phyloP scores from a whole-genome alignment of 345 rosid species.

The Eucalyptus coolabah region DNA sequence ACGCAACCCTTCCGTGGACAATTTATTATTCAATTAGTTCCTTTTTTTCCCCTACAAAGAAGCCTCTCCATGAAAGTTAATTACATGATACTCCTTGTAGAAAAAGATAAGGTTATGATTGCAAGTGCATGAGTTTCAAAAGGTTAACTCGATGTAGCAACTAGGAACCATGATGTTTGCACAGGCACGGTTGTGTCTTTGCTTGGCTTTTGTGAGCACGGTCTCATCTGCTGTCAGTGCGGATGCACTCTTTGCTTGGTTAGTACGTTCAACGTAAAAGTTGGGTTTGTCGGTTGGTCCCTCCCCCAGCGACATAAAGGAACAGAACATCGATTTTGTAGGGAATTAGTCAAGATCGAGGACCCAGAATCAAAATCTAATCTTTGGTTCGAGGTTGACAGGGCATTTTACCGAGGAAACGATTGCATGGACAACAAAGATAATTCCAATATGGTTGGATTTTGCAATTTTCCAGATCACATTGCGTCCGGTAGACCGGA shows the following conservation, averaged over 20 bases:
- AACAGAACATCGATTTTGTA: neutral
- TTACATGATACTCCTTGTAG: neutral
- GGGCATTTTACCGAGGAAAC: neutral
- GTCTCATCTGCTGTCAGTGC: neutral
- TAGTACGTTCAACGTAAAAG: neutral
- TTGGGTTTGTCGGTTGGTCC: neutral
- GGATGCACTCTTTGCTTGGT: neutral
- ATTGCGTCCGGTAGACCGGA: neutral
- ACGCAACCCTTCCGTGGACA: neutral
- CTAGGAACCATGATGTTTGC: neutral
- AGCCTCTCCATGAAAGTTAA: neutral
- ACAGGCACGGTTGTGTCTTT: neutral
- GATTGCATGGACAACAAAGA: neutral
- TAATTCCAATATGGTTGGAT: neutral
- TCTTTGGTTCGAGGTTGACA: neutral
- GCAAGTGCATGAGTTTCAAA: neutral
- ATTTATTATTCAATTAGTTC: neutral
- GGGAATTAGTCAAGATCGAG: neutral
- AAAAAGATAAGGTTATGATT: neutral
- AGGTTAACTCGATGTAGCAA: neutral
- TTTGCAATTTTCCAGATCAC: neutral
- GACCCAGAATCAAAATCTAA: neutral
- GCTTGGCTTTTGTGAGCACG: neutral
- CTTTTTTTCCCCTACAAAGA: neutral
- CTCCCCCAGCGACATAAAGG: neutral